A percentile compares a stretch with the other conserved stretches of the same genome.
Evolutionary conservation across 2,329 filamentous ascomycete genomes (phyloP).

Genomic region (Nemania sp.): DNA sequence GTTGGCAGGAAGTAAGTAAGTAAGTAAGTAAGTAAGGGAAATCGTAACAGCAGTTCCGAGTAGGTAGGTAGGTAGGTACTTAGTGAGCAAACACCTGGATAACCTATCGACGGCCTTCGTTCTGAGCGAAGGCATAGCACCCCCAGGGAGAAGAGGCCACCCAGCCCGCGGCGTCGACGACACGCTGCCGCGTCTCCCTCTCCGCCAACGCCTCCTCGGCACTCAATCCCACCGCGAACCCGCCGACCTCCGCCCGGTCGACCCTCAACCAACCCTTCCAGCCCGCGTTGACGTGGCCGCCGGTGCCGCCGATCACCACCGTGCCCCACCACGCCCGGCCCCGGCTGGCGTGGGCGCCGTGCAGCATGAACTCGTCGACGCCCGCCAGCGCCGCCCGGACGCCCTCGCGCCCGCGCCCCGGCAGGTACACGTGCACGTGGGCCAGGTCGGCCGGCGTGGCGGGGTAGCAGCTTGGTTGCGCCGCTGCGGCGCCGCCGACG

Average conservation of each 20-base stretch:
- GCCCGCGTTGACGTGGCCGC: conserved; percentile 45
- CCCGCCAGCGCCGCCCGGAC: conserved; percentile 46
- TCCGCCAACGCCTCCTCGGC: conserved; percentile 52
- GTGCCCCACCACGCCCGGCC: conserved; percentile 63
- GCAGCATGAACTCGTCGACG: conserved; percentile 56
- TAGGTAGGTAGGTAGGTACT: not conserved
- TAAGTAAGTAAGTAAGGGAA: too few species aligned
- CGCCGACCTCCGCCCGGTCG: conserved; percentile 47
- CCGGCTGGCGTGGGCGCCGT: conserved; percentile 50
- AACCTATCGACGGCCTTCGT: too few species aligned
- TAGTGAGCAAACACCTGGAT: too few species aligned
- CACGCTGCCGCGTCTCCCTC: conserved; percentile 45
- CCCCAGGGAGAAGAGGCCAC: conserved; percentile 55
- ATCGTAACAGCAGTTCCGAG: too few species aligned
- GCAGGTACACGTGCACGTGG: conserved; percentile 57
- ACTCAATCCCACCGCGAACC: conserved; percentile 47
- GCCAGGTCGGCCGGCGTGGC: conserved; percentile 45
- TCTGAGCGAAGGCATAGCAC: not conserved
- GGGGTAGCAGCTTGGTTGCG: conserved; percentile 26
- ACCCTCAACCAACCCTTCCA: conserved; percentile 60
- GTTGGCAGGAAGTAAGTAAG: too few species aligned
- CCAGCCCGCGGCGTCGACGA: conserved; percentile 52
- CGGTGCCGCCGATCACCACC: conserved; percentile 53
- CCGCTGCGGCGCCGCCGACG: conserved; percentile 1
- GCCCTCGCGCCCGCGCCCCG: conserved; percentile 39